phyloP scores from a whole-genome alignment of 345 rosid genomes.

The Microcos paniculata region DNA sequence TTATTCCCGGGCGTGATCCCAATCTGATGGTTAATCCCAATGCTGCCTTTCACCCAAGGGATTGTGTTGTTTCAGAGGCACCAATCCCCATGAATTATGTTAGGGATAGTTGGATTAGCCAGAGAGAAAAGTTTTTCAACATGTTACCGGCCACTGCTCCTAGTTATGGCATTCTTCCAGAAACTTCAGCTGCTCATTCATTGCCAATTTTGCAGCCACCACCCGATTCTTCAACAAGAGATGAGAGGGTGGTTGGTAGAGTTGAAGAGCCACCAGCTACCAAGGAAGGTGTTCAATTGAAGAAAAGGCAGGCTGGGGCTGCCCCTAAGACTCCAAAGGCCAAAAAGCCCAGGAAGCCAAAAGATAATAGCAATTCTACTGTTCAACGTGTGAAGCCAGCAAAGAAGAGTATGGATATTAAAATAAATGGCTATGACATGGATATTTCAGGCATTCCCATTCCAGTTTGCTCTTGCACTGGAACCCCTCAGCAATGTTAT shows the following conservation, averaged over 20 bases:
- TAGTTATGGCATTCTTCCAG: slow-evolving; percentile 50
- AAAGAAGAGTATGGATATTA: slow-evolving; percentile 79
- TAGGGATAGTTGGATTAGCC: slow-evolving; percentile 68
- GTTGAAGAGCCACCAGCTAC: slow-evolving; percentile 47
- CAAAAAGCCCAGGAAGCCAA: slow-evolving; percentile 82
- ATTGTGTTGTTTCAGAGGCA: slow-evolving; percentile 53
- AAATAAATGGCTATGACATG: slow-evolving; percentile 80
- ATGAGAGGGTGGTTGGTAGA: slow-evolving; percentile 44
- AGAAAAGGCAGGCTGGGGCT: slow-evolving; percentile 62
- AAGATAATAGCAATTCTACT: slow-evolving; percentile 43
- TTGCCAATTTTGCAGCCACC: slow-evolving; percentile 65
- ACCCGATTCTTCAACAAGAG: slow-evolving; percentile 49
- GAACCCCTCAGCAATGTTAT: slow-evolving; percentile 88
- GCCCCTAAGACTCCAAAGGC: slow-evolving; percentile 60
- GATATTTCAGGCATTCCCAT: slow-evolving; percentile 84
- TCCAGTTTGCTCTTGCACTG: slow-evolving; percentile 97
- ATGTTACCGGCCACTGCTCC: slow-evolving; percentile 50
- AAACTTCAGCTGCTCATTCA: slow-evolving; percentile 58
- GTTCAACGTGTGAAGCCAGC: slow-evolving; percentile 69
- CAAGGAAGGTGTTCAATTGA: slow-evolving; percentile 48
- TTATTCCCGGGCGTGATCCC: slow-evolving; percentile 69
- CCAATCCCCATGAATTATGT: slow-evolving; percentile 59
- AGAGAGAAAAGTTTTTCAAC: slow-evolving; percentile 68
- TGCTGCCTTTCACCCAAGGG: slow-evolving; percentile 56
- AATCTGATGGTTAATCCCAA: slow-evolving; percentile 53